Evolutionary conservation across 2,329 filamentous ascomycete genomes (phyloP), one percentile per base, ranked within the genome.

Genomic region (Botrytis cinerea): DNA sequence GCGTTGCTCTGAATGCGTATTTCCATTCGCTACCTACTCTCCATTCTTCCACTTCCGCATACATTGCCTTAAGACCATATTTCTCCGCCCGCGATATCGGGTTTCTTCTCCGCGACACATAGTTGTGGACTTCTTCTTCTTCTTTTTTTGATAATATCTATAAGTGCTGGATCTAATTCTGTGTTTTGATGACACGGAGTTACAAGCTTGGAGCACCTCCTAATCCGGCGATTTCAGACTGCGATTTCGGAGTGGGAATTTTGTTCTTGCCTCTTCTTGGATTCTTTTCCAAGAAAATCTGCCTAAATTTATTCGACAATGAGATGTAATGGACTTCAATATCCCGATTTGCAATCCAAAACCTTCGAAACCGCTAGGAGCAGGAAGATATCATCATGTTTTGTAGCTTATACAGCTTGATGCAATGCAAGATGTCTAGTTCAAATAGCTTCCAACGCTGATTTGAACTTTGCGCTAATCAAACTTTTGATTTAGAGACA

Each of bases 221-320:
- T 4, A 57, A 57, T 28, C 14, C n/a, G 0, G n/a, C 2, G 2
- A 57, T 32, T 18, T 14, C 14, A 28, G 7, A n/a, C 0, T 54
- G 12, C 5, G 25, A n/a, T 54, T 20, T n/a, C 48, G 48, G 25
- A n/a, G 25, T 12, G 48, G n/a, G 0, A 3, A 54, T 16, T 7
- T n/a, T n/a, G 12, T n/a, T 54, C 14, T 12, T 7, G 0, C 16
- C 25, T 0, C 12, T 28, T 18, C 6, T 8, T 1, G 1, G 0
- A 28, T 57, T 28, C 2, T 57, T 28, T 6, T 7, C n/a, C 7
- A 57, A 18, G 0, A 6, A 28, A 2, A 18, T 8, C 3, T 57
- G 14, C 16, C 8, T 4, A 14, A 4, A 4, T 14, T 35, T 25
- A 10, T 22, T 20, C 57, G 10, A 28, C n/a, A n/a, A 28, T 0